phyloP scores from a whole-genome alignment of 352 stramenopile genomes.

The Pythium periplocum region DNA sequence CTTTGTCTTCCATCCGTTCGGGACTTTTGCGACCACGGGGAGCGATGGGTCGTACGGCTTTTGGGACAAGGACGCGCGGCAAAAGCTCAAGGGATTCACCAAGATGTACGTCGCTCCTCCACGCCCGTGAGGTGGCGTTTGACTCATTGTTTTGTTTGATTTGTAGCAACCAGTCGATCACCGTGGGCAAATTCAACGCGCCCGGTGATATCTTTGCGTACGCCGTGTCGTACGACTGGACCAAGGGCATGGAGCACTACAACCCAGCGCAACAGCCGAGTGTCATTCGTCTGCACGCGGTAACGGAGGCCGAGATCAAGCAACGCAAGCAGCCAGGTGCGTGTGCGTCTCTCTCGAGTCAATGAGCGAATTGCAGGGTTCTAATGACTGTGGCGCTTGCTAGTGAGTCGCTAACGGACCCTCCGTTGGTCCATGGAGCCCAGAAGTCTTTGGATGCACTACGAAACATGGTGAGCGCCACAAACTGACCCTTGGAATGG shows the following conservation, averaged over 20 bases:
- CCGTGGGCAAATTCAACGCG: constrained; percentile 90
- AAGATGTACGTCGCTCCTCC: constrained; percentile 45
- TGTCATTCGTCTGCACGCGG: constrained; percentile 91
- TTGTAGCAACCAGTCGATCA: constrained; percentile 85
- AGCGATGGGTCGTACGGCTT: constrained; percentile 96
- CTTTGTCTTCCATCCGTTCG: constrained; percentile 89
- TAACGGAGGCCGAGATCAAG: constrained; percentile 92
- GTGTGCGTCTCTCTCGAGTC: no score
- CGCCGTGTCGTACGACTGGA: constrained; percentile 97
- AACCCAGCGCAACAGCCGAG: constrained; percentile 73
- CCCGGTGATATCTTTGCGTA: constrained; percentile 95
- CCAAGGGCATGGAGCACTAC: constrained; percentile 89
- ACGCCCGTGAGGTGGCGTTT: neutral
- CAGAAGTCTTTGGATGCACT: no score
- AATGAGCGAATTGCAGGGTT: no score
- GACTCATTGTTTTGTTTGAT: constrained; percentile 5
- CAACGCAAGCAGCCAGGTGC: constrained; percentile 88
- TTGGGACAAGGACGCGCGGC: constrained; percentile 98
- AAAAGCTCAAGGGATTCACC: constrained; percentile 91
- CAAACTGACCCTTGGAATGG: no score
- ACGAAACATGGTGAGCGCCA: no score
- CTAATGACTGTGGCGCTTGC: no score
- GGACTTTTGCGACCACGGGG: constrained; percentile 96
- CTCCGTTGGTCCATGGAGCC: no score
- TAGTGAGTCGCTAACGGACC: no score